Conservation (phyloP, 2,329 filamentous ascomycete species). For the Bipolaris bicolor region DNA sequence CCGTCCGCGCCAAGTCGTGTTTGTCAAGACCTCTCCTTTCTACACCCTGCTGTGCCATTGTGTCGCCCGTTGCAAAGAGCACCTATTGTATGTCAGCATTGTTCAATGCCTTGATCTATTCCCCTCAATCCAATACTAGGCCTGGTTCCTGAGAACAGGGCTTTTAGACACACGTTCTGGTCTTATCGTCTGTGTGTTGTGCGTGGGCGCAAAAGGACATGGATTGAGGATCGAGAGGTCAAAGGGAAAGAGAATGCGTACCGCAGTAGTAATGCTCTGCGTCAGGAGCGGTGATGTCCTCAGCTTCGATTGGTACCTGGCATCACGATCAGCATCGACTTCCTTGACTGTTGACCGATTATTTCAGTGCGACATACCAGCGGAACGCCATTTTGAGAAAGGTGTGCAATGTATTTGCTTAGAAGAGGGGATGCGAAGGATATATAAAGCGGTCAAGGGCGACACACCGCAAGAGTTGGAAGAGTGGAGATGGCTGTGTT, state of each 20-base stretch:
- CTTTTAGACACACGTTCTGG: not conserved
- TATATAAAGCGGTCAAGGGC: not conserved
- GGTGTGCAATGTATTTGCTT: not conserved
- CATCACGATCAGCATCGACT: constrained; percentile 4
- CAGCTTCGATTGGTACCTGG: constrained; percentile 86
- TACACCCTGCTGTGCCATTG: constrained; percentile 87
- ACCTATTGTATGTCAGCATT: constrained; percentile 56
- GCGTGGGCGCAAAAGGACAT: not conserved
- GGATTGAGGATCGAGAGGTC: not conserved
- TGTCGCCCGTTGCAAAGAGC: constrained; percentile 90
- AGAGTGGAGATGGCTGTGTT: constrained; percentile 13
- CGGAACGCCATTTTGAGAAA: constrained; percentile 19
- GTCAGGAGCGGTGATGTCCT: constrained; percentile 84
- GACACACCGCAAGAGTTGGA: constrained; percentile 1
- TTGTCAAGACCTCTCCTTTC: constrained; percentile 78
- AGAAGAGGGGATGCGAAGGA: not conserved
- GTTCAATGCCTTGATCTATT: not conserved
- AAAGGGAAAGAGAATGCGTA: constrained; percentile 34
- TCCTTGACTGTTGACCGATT: not conserved
- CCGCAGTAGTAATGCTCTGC: constrained; percentile 85
- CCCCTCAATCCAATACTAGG: not conserved
- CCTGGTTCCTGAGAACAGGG: not conserved
- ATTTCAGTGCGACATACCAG: constrained; percentile 4
- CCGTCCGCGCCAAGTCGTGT: constrained; percentile 73
- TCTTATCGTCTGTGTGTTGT: not conserved